A percentile compares a stretch with the other conserved stretches of the same genome.
Conservation (phyloP, 2,329 filamentous ascomycete genomes). For the Fusarium sp. region DNA sequence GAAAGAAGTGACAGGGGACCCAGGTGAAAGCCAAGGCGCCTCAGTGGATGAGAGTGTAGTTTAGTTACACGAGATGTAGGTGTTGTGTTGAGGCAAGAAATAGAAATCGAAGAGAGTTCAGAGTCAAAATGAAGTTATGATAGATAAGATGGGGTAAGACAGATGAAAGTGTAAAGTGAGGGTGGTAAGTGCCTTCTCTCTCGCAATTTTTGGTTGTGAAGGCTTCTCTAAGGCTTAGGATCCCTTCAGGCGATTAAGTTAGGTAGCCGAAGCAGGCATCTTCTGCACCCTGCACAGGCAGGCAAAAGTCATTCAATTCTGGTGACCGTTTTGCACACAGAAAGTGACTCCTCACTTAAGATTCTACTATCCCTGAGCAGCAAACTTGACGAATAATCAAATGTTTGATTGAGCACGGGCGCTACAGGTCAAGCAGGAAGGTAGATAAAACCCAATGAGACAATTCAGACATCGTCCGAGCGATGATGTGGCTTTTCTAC, state of each 20-base stretch:
- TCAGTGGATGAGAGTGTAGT: not conserved
- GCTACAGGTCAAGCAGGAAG: not conserved
- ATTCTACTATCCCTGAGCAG: not conserved
- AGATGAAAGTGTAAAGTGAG: not conserved
- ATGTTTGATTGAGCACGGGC: not conserved
- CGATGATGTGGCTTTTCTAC: not conserved
- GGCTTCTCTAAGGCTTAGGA: not conserved
- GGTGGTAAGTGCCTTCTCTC: not conserved
- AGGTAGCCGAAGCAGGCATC: not conserved
- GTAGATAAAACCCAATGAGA: not conserved
- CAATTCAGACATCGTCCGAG: not conserved
- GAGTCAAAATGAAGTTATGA: not conserved
- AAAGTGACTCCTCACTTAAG: not conserved
- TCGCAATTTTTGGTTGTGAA: not conserved
- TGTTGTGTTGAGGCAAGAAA: not conserved
- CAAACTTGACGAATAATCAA: not conserved
- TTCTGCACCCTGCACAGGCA: not conserved
- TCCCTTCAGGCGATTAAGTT: not conserved
- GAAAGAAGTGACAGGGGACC: not conserved
- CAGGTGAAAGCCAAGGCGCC: not conserved
- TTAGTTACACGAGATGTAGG: not conserved
- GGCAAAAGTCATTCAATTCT: not conserved
- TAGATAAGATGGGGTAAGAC: not conserved
- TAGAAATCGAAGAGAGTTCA: not conserved
- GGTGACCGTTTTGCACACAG: not conserved